Conservation (phyloP, 352 stramenopile genomes). For the Globisporangium nunn region DNA sequence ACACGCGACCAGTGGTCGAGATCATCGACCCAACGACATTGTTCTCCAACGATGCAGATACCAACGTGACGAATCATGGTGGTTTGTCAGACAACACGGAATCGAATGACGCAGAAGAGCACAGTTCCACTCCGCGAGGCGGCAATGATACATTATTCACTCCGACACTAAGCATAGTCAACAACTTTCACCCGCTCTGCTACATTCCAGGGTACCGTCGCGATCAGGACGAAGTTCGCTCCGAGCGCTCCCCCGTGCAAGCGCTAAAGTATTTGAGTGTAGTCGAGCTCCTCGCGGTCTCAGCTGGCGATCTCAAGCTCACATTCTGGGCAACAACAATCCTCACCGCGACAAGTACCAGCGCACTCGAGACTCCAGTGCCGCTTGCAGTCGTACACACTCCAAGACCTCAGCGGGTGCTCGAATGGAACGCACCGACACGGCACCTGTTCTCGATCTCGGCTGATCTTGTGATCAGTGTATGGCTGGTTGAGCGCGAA, state of each 20-base stretch:
- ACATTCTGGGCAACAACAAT: constrained; percentile 66
- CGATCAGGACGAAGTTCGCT: constrained; percentile 71
- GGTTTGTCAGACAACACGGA: background rate
- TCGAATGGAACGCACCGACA: constrained; percentile 56
- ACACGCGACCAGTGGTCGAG: constrained; percentile 58
- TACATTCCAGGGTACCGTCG: constrained; percentile 63
- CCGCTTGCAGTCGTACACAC: constrained; percentile 64
- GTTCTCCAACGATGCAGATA: constrained; percentile 24
- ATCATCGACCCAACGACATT: constrained; percentile 45
- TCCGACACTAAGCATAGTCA: constrained; percentile 37
- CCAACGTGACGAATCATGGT: constrained; percentile 9
- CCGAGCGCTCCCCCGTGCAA: constrained; percentile 69
- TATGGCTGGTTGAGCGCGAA: constrained; percentile 44
- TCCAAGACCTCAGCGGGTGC: constrained; percentile 52
- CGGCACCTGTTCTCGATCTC: constrained; percentile 68
- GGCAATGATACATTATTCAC: constrained; percentile 20
- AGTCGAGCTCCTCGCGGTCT: constrained; percentile 60
- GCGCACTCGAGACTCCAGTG: constrained; percentile 51
- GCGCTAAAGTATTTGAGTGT: constrained; percentile 57
- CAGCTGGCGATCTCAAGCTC: constrained; percentile 66
- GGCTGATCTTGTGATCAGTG: constrained; percentile 56
- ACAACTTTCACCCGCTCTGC: constrained; percentile 70
- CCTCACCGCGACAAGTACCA: constrained; percentile 52
- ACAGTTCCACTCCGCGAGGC: background rate
- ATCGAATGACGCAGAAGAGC: background rate